Evolutionary conservation across 2,329 filamentous ascomycete genomes (phyloP), one percentile per base, ranked within the genome.

Genomic region (Alternaria sp.): DNA sequence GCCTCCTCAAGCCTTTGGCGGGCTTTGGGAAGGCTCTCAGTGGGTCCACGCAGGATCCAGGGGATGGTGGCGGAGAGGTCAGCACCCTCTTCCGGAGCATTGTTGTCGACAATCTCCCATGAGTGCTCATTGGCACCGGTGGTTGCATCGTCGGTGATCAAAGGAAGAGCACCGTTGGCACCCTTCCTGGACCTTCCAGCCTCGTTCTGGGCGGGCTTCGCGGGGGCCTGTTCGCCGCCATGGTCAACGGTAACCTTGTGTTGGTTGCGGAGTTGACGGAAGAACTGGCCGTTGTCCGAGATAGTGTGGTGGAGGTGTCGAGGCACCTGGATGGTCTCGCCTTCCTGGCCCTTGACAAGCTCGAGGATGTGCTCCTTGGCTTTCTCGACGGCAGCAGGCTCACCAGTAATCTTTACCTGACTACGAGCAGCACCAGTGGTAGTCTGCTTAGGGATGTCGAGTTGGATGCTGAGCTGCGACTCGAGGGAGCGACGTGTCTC

Each of bases 181-280:
- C 86, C 84, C 60, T 78, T 77, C 55, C 81, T 79, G 42, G 80
- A 74, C 63, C 74, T 78, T 61, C 72, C 75, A 61, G 73, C 80
- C 65, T 72, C 82, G 77, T 57, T 83, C 79, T 57, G 80, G 70
- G 40, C 85, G 79, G 90, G 85, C 80, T 89, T 93, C 37, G 88
- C 76, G 5, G 95, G 95, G 4, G 90, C 82, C 56, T 89, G 81
- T 60, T 95, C 88, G 42, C 93, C 93, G 54, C 88, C 91, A 75
- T 98, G 95, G 77, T 98, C 93, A 52, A 99, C 90, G 0, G 90
- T 95, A 66, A 99, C 92, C 67, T 91, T 89, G 79, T 91, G 85
- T 72, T 97, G 91, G 77, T 88, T 93, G 65, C 90, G 88, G 40
- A 99, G 87, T 70, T 88, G 90, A 66, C 94, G 91, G 90, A 98